Base-by-base conservation (phyloP, 176 grass and related monocot genomes). In the Aegilops bicornis region DNA sequence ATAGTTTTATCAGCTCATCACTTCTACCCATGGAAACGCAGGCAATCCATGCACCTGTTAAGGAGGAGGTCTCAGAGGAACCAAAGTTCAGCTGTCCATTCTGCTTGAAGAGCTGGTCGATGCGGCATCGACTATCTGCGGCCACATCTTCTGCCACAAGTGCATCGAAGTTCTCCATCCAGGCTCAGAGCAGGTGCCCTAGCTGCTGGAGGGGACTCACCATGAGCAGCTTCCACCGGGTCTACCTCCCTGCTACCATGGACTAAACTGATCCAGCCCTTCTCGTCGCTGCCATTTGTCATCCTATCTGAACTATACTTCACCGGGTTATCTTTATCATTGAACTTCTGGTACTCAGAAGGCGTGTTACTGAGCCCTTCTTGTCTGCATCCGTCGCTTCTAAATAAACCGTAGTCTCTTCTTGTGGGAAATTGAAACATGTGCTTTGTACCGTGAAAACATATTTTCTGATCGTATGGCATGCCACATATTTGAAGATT, bases 121-220 rank as follows among this genome's bases (percentile, higher is more conserved):
- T 43, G 40, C 94, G 3, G 87, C 97, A 0, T 94, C 94, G n/a
- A 99, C 97, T 23, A 78, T 81, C 17, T 99, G 97, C 7, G 97
- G 97, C 13, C 97, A 99, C 87, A 91, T 99, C 82, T 99, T 99
- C 83, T 99, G 97, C 65, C 19, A 83, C 7, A 29, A 48, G 27
- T 99, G 97, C 85, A 98, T 96, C 76, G 78, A 78, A 78, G 66
- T 17, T 76, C 10, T 69, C 90, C 45, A 76, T 96, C 77, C 25
- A 76, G 79, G 71, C 36, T 45, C 90, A 91, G 52, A 92, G 88
- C 50, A 94, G 89, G 54, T 98, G 94, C 85, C 97, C 97, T 62
- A 87, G 88, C 59, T 99, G 94, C 84, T 69, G 90, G n/a, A 89
- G 12, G 89, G 89, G 52, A 40, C 88, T 99, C 10, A 36, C 1